A percentile compares a stretch with the other conserved stretches of the same genome.
These are phyloP conservation scores for Arthrobotrys sphaeroides DNA, from an alignment of 2,329 filamentous ascomycete genomes.

Conservation along the genomic window DNA sequence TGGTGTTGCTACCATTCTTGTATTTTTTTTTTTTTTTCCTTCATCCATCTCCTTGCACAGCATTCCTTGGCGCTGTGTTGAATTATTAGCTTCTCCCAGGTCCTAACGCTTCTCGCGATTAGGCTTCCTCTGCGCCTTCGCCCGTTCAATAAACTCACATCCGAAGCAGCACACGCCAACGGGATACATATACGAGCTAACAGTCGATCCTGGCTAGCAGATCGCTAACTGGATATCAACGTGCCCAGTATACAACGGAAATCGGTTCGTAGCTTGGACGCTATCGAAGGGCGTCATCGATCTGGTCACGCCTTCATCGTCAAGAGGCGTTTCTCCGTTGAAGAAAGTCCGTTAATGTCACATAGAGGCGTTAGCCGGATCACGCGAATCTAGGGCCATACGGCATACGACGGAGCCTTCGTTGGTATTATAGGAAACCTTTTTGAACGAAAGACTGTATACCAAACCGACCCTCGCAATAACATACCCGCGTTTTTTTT, in stretches of 20 bases:
- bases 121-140: slow-evolving; percentile 5
- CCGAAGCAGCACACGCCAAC: not conserved
- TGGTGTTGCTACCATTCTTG: too few species aligned
- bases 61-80: slow-evolving; percentile 9
- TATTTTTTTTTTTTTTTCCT: not conserved
- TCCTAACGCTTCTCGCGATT: slow-evolving; percentile 6
- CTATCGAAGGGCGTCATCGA: not conserved
- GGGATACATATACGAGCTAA: not conserved
- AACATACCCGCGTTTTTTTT: not conserved
- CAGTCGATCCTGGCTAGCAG: not conserved
- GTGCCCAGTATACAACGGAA: not conserved
- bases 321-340: not conserved
- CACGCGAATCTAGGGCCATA: not conserved
- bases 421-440: not conserved
- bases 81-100: slow-evolving; percentile 16
- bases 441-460: not conserved
- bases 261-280: not conserved
- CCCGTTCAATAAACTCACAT: not conserved
- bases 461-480: not conserved
- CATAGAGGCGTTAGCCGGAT: not conserved
- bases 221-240: not conserved
- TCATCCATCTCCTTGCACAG: not conserved
- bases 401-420: not conserved
- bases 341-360: not conserved
- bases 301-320: not conserved